Conservation (phyloP, 2,329 filamentous ascomycete species). For the Cladosporium sp. region DNA sequence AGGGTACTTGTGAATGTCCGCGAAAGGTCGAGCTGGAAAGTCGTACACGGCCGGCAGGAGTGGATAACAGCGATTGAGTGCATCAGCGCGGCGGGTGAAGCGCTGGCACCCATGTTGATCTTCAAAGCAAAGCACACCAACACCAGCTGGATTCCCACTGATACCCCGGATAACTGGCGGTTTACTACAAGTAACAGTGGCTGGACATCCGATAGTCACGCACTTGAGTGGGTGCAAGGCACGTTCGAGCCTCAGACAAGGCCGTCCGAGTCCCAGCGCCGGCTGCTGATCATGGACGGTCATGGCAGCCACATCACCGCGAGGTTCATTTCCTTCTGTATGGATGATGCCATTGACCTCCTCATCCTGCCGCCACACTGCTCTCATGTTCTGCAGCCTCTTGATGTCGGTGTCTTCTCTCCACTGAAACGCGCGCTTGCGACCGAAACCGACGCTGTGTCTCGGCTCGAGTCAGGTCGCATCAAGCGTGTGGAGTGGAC, state of each 20-base stretch:
- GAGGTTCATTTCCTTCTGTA: slow-evolving; percentile 10
- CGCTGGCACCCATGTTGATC: slow-evolving; percentile 12
- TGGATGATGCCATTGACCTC: slow-evolving; percentile 11
- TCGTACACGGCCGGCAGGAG: slow-evolving; percentile 8
- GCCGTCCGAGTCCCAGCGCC: neutral
- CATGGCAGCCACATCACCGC: slow-evolving; percentile 15
- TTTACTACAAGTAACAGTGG: slow-evolving; percentile 9
- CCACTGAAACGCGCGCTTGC: slow-evolving; percentile 14
- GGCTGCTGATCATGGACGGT: slow-evolving; percentile 12
- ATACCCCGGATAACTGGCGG: neutral
- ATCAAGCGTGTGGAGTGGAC: neutral
- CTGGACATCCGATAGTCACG: slow-evolving; percentile 11
- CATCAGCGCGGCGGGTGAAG: slow-evolving; percentile 6
- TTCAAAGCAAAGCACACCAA: slow-evolving; percentile 12
- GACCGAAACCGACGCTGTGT: neutral
- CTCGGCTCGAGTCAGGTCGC: neutral
- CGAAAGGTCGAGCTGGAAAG: slow-evolving; percentile 12
- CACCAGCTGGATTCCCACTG: neutral
- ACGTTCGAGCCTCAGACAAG: neutral
- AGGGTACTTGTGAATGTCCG: slow-evolving; percentile 13
- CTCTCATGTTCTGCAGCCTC: slow-evolving; percentile 13
- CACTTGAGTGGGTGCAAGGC: neutral
- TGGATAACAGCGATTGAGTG: slow-evolving; percentile 16
- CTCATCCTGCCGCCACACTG: slow-evolving; percentile 15
- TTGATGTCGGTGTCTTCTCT: slow-evolving; percentile 12